Base-by-base conservation (phyloP, 1,284 basidiomycete genomes). In the Heimioporus retisporus region DNA sequence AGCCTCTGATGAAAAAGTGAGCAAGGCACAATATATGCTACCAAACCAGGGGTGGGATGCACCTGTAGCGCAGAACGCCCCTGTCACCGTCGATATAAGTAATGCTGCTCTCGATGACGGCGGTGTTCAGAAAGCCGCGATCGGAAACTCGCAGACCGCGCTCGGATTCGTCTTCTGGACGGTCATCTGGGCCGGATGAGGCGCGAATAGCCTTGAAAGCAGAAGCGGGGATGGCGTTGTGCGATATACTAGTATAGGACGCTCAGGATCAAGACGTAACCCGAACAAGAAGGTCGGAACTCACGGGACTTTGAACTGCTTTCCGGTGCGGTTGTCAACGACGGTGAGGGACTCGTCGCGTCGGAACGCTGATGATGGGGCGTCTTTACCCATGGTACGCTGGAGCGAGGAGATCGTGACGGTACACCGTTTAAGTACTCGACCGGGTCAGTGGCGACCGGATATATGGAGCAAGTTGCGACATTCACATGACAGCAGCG, bases 31-130 rank as follows among this genome's bases (percentile, higher is more conserved):
- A 23, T 1, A 15, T 0, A 18, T 48, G 35, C 2, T n/a, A 40
- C 35, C 35, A 40, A 40, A 13, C 11, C 35, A 44, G 28, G 44
- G 25, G 11, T 31, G 16, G 25, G 40, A 67, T 71, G 65, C 65
- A 91, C 91, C 92, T 87, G 80, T 94, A 94, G 46, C 93, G 86
- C 65, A 94, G 79, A 60, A 94, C 89, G 78, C 93, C 94, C 25
- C 89, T 90, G 31, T 94, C 91, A 62, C 94, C 95, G 76, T 96
- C 94, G 73, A 96, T 96, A 73, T 91, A 96, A 1, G 95, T 96
- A 75, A 96, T 96, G 72, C 86, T 79, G 68, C 92, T 93, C 69
- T 88, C 83, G 66, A 96, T 88, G 65, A 95, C 93, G 46, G 95
- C 94, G 3, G 95, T 96, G 72, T 96, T 96, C 81, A 95, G 77